phyloP scores from a whole-genome alignment of 805 yeast genomes.

The Yarrowia sp. region DNA sequence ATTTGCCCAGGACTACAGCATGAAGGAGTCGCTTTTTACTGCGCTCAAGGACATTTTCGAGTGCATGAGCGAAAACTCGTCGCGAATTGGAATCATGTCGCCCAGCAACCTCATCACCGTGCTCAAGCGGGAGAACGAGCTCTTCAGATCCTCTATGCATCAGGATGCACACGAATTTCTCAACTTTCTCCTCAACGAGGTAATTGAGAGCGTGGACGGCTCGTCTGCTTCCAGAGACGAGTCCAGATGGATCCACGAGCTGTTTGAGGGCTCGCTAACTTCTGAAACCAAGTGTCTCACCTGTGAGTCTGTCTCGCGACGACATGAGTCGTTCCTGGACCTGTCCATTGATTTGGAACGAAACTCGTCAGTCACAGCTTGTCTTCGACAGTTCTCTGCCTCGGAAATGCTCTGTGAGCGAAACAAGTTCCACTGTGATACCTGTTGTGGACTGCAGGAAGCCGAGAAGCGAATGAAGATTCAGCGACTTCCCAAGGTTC shows the following conservation, averaged over 20 bases:
- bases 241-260: constrained; percentile 53
- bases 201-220: constrained; percentile 46
- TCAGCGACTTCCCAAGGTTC: constrained; percentile 67
- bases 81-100: constrained; percentile 77
- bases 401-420: constrained; percentile 81
- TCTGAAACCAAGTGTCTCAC: constrained; percentile 86
- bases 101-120: constrained; percentile 72
- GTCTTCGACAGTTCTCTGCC: constrained; percentile 76
- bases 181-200: constrained; percentile 78
- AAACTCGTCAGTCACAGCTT: constrained; percentile 69
- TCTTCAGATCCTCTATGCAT: constrained; percentile 89
- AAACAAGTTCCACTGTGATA: constrained; percentile 90
- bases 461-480: constrained; percentile 87
- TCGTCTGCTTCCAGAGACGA: neutral
- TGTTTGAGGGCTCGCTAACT: constrained; percentile 81
- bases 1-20: constrained; percentile 48
- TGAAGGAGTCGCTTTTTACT: constrained; percentile 52
- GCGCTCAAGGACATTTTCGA: constrained; percentile 85
- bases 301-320: constrained; percentile 76
- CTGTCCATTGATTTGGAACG: constrained; percentile 79
- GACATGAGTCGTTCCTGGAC: constrained; percentile 85
- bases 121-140: constrained; percentile 73
- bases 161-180: constrained; percentile 98
- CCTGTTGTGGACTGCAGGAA: constrained; percentile 85
- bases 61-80: constrained; percentile 65